phyloP scores from a whole-genome alignment of 768 basidiomycete species.

The Psilocybe sp. region DNA sequence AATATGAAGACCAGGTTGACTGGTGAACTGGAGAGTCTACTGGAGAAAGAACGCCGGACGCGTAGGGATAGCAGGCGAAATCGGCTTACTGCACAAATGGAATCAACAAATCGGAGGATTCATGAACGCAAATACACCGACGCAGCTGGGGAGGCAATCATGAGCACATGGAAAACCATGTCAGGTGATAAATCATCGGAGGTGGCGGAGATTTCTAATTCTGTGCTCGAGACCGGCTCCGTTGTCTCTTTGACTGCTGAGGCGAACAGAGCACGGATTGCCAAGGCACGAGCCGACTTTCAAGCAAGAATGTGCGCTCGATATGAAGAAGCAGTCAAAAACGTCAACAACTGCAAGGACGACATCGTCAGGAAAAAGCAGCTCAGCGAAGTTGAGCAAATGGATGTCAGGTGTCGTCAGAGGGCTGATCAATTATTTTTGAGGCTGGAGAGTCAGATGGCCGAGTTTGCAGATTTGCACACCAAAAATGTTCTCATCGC shows the following conservation, averaged over 20 bases:
- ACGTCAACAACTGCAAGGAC: neutral
- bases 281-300: neutral
- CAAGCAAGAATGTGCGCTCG: neutral
- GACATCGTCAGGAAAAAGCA: neutral
- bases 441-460: neutral
- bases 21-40: neutral
- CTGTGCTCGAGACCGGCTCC: no score
- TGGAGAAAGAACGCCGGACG: neutral
- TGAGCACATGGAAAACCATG: neutral
- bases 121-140: slow-evolving; percentile 1
- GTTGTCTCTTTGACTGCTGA: no score
- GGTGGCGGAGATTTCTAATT: no score
- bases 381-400: neutral
- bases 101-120: neutral
- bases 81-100: neutral
- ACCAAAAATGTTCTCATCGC: neutral
- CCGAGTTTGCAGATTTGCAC: slow-evolving; percentile 3
- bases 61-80: neutral
- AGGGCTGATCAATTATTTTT: neutral
- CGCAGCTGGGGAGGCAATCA: neutral
- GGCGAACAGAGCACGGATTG: no score
- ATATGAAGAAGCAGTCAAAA: neutral
- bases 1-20: neutral
- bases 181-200: neutral
- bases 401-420: neutral